A percentile compares a stretch with the other conserved stretches of the same genome.
phyloP scores from a whole-genome alignment of 208 protist species.

The Herpetomonas tarakana region DNA sequence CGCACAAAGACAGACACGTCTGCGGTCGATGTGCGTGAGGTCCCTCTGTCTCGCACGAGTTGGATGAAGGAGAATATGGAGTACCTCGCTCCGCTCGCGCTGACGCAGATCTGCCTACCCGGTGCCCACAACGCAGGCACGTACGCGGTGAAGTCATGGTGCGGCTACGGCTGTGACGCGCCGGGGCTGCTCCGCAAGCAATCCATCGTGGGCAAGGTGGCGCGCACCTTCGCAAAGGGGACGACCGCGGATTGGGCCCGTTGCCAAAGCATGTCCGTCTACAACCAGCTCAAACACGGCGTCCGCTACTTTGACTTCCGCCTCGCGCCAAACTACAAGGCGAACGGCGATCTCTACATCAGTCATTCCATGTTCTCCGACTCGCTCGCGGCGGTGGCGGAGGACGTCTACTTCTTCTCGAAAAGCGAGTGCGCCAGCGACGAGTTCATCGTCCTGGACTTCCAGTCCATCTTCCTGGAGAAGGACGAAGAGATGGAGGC shows the following conservation, averaged over 20 bases:
- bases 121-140: constrained; percentile 53
- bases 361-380: constrained; percentile 37
- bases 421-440: constrained; percentile 11
- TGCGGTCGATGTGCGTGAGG: too few species aligned
- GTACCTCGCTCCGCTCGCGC: constrained; percentile 18
- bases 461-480: constrained; percentile 42
- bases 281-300: constrained; percentile 44
- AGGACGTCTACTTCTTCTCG: constrained; percentile 27
- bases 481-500: constrained; percentile 8
- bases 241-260: constrained; percentile 27
- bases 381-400: constrained; percentile 19
- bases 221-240: constrained; percentile 19
- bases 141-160: constrained; percentile 19
- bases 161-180: constrained; percentile 35
- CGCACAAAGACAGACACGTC: too few species aligned
- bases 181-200: constrained; percentile 15
- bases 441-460: constrained; percentile 49
- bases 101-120: constrained; percentile 33
- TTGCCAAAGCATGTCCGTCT: constrained; percentile 40
- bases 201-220: constrained; percentile 9
- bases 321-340: constrained; percentile 11
- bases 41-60: too few species aligned
- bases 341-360: constrained; percentile 17
- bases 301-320: constrained; percentile 57
- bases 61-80: constrained; percentile 48